A percentile compares a stretch with the other conserved stretches of the same genome.
phyloP scores from a whole-genome alignment of 2,329 filamentous ascomycete genomes.

The Claviceps sp. region DNA sequence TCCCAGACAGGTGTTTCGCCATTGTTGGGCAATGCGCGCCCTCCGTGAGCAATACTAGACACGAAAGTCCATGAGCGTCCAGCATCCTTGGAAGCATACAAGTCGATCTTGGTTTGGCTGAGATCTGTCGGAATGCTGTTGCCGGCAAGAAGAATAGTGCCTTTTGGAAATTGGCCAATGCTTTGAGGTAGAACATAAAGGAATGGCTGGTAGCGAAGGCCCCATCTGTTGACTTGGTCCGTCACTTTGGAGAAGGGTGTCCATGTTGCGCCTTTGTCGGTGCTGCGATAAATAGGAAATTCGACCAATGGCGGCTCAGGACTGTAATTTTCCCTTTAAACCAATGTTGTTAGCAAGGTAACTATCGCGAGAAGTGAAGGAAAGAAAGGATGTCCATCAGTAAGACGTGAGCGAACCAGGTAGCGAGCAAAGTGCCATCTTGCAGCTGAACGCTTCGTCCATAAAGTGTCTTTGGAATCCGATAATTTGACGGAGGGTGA shows the following conservation, averaged over 20 bases:
- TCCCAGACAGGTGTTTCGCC: not conserved
- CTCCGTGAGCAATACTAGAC: not conserved
- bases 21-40: not conserved
- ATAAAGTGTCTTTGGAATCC: not conserved
- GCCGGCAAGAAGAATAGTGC: not conserved
- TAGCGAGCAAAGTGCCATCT: not conserved
- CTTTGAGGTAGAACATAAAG: not conserved
- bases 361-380: too few species aligned
- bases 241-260: not conserved
- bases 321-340: not conserved
- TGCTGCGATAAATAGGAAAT: not conserved
- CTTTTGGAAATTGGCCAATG: not conserved
- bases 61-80: not conserved
- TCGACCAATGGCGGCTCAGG: not conserved
- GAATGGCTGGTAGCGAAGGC: not conserved
- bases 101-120: not conserved
- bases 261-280: not conserved
- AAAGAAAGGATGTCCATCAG: too few species aligned
- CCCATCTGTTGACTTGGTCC: conserved; percentile 1
- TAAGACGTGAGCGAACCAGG: not conserved
- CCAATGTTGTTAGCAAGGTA: not conserved
- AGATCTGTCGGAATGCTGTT: not conserved
- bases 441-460: not conserved
- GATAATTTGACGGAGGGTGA: not conserved
- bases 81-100: not conserved